phyloP scores from a whole-genome alignment of 1,284 basidiomycete genomes.

The Fomitopsis palustris region DNA sequence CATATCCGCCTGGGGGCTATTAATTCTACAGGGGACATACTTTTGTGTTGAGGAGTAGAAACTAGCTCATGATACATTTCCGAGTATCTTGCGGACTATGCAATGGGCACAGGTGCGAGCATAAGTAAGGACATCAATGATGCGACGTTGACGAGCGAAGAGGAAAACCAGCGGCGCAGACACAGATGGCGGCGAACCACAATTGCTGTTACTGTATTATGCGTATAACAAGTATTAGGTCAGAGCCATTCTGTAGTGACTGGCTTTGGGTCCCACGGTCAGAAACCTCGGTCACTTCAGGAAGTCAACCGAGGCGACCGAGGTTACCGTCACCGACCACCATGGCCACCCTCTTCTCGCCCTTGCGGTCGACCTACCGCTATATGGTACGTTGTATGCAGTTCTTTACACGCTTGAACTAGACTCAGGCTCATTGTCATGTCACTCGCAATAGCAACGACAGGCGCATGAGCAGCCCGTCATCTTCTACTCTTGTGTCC shows the following conservation, averaged over 20 bases:
- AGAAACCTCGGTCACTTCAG: neutral
- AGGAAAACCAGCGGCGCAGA: too few species aligned
- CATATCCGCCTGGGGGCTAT: too few species aligned
- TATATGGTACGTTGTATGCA: conserved; percentile 38
- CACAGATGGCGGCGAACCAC: too few species aligned
- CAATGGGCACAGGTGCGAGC: too few species aligned
- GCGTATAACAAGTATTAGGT: neutral
- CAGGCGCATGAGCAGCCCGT: conserved; percentile 91
- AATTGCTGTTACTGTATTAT: too few species aligned
- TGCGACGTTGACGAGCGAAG: too few species aligned
- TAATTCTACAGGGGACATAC: too few species aligned
- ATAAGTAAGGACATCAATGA: too few species aligned
- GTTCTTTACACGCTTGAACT: neutral
- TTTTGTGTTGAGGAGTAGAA: too few species aligned
- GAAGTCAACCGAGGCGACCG: neutral
- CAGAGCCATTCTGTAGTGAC: neutral
- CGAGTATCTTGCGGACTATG: too few species aligned
- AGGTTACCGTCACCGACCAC: conserved; percentile 9
- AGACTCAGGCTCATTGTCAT: neutral
- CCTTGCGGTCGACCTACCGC: conserved; percentile 47
- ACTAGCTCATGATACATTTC: too few species aligned
- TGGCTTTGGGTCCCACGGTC: neutral
- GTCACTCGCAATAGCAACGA: conserved; percentile 47
- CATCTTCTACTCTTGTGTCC: conserved; percentile 83
- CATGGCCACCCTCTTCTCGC: conserved; percentile 42